phyloP scores from a whole-genome alignment of 2,329 filamentous ascomycete genomes.

The Fusarium falciforme region DNA sequence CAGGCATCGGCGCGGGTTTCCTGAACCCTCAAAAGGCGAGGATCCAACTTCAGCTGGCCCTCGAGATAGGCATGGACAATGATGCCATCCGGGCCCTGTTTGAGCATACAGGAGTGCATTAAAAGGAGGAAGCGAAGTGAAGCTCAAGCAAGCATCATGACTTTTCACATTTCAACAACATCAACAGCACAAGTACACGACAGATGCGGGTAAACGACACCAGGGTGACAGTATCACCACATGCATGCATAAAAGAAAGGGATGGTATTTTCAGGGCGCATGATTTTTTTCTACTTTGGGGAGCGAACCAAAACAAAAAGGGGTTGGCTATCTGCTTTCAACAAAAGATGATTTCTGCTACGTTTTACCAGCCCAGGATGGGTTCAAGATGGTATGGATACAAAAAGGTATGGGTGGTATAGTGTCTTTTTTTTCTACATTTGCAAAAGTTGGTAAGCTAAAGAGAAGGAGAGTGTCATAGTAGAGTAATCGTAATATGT shows the following conservation, averaged over 20 bases:
- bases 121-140: constrained; percentile 10
- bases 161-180: constrained; percentile 3
- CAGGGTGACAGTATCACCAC: constrained; percentile 5
- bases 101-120: constrained; percentile 44
- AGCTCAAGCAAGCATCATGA: constrained; percentile 5
- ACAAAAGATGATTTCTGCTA: constrained; percentile 14
- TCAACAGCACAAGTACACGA: constrained; percentile 10
- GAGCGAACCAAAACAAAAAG: constrained; percentile 34
- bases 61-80: constrained; percentile 44
- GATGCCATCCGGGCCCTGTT: constrained; percentile 45
- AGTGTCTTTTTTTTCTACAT: constrained; percentile 8
- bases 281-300: constrained; percentile 5
- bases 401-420: constrained; percentile 24
- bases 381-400: constrained; percentile 17
- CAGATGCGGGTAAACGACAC: constrained; percentile 10
- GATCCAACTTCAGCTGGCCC: constrained; percentile 60
- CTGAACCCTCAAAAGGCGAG: constrained; percentile 67
- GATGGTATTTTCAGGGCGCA: constrained; percentile 22
- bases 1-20: constrained; percentile 60
- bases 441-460: constrained; percentile 18
- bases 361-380: constrained; percentile 20
- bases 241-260: not conserved
- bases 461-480: not conserved
- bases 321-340: constrained; percentile 35
- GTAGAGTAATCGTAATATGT: constrained; percentile 2